A percentile compares a stretch with the other conserved stretches of the same genome.
phyloP scores from a whole-genome alignment of 2,329 filamentous ascomycete genomes.

The Chaetomiaceae sp. region DNA sequence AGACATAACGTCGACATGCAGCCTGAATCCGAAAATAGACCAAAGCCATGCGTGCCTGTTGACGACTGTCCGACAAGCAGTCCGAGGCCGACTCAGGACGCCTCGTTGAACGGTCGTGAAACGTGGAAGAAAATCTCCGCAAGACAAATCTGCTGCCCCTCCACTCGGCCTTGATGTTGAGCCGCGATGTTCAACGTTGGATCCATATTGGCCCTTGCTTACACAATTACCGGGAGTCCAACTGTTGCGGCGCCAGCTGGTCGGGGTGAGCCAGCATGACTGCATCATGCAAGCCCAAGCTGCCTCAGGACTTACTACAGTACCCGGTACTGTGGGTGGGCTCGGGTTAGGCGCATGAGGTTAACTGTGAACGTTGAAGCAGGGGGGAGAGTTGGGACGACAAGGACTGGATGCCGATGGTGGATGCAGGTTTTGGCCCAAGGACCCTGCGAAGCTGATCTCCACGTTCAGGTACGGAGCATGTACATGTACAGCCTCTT shows the following conservation, averaged over 20 bases:
- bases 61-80: background rate
- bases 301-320: constrained; percentile 11
- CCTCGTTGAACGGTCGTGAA: background rate
- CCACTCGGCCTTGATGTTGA: background rate
- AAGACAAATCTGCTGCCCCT: background rate
- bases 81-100: background rate
- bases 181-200: background rate
- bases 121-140: too few relatives aligned
- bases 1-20: constrained; percentile 28
- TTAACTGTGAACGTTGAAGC: too few relatives aligned
- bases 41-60: constrained; percentile 13
- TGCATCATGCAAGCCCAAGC: constrained; percentile 12
- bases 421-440: constrained; percentile 1
- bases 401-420: background rate
- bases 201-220: constrained; percentile 2
- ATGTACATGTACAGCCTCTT: constrained; percentile 8
- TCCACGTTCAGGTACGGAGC: too few relatives aligned
- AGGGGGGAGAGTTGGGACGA: constrained; percentile 6
- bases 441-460: constrained; percentile 23
- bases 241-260: background rate
- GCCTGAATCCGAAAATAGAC: constrained; percentile 20
- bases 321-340: constrained; percentile 19
- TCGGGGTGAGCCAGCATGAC: background rate
- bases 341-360: constrained; percentile 15
- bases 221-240: constrained; percentile 1